phyloP scores from a whole-genome alignment of 2,329 filamentous ascomycete genomes.

The Dendrostoma leiphaemia region DNA sequence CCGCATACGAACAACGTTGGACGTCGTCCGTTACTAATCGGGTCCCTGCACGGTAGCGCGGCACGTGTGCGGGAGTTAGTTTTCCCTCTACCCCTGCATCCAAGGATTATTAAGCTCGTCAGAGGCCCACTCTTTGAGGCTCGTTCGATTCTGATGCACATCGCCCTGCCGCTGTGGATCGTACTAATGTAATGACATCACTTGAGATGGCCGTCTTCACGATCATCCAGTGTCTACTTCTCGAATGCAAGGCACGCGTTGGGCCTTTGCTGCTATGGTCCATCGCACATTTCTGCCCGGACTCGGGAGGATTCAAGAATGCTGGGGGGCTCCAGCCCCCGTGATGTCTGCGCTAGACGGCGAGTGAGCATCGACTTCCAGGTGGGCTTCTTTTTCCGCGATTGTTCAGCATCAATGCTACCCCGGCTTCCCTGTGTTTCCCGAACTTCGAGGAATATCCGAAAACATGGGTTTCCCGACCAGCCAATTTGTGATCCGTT shows the following conservation, averaged over 20 bases:
- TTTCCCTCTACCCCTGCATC: not conserved
- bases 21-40: not conserved
- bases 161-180: not conserved
- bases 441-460: no score
- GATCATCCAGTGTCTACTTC: no score
- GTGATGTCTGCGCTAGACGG: no score
- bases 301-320: no score
- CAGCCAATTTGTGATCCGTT: not conserved
- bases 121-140: not conserved
- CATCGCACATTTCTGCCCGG: no score
- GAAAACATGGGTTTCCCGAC: not conserved
- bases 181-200: not conserved
- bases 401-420: not conserved
- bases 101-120: not conserved
- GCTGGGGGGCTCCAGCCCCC: no score
- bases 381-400: not conserved
- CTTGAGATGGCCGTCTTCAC: no score
- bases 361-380: no score
- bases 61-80: not conserved
- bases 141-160: not conserved
- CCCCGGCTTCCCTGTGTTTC: not conserved
- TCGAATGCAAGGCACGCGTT: not conserved
- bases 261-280: not conserved
- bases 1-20: not conserved
- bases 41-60: not conserved